These are phyloP conservation scores for Flagelloscypha sp. DNA, from an alignment of 768 basidiomycete species.

Conservation along the genomic window DNA sequence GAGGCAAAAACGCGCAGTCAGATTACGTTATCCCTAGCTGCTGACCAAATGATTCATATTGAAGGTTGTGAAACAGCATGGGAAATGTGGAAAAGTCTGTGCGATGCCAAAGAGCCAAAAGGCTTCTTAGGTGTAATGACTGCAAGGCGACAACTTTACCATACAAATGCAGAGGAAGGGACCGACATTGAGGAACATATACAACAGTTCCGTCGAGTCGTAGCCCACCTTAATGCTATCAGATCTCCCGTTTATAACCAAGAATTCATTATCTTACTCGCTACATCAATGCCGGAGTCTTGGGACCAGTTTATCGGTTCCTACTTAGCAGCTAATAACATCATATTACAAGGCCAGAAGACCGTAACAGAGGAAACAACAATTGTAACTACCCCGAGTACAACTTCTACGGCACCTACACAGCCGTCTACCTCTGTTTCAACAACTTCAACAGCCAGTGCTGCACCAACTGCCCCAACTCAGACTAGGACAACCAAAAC, in stretches of 20 bases:
- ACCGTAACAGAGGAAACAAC: too few relatives aligned
- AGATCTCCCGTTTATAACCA: slow-evolving; percentile 16
- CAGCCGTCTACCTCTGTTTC: too few relatives aligned
- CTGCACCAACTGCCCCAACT: too few relatives aligned
- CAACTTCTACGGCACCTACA: too few relatives aligned
- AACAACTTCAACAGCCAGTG: too few relatives aligned
- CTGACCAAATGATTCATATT: too few relatives aligned
- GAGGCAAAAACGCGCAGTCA: too few relatives aligned
- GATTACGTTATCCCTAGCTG: too few relatives aligned
- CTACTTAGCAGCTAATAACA: too few relatives aligned
- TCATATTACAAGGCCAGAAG: too few relatives aligned
- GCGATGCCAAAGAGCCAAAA: slow-evolving; percentile 18
- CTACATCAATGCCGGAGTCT: slow-evolving; percentile 24
- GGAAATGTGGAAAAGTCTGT: slow-evolving; percentile 22
- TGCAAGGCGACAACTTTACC: slow-evolving; percentile 18
- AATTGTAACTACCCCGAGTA: too few relatives aligned
- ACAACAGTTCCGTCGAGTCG: slow-evolving; percentile 14
- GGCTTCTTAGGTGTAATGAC: slow-evolving; percentile 20
- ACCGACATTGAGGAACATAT: slow-evolving; percentile 26
- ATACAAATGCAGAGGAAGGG: slow-evolving; percentile 19
- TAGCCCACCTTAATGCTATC: slow-evolving; percentile 16
- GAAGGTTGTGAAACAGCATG: slow-evolving; percentile 15
- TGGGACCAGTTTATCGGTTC: slow-evolving; percentile 23
- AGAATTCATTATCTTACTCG: slow-evolving; percentile 22
- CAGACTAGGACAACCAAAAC: too few relatives aligned